phyloP scores from a whole-genome alignment of 352 stramenopile genomes.

The Plasmopara viticola region DNA sequence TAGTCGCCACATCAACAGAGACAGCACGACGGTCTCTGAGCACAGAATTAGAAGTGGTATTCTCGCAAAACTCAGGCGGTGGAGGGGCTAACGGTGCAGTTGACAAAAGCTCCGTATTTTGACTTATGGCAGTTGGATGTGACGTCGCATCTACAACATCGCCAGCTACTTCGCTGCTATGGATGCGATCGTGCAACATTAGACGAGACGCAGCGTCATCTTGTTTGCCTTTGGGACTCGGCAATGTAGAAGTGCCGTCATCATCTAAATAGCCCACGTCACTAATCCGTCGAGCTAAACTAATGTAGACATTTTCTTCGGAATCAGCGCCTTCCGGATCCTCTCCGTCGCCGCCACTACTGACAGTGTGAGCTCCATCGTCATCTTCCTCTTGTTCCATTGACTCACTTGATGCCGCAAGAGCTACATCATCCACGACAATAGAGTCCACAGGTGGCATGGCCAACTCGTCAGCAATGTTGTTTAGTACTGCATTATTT shows the following conservation, averaged over 20 bases:
- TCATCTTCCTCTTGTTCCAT: slow-evolving; percentile 34
- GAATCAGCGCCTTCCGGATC: slow-evolving; percentile 19
- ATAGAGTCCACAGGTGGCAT: slow-evolving; percentile 33
- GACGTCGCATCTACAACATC: slow-evolving; percentile 28
- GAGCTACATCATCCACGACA: slow-evolving; percentile 26
- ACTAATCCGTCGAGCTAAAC: slow-evolving; percentile 26
- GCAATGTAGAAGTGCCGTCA: slow-evolving; percentile 13
- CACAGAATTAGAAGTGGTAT: slow-evolving; percentile 5
- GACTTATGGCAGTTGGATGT: slow-evolving; percentile 16
- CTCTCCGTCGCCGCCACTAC: slow-evolving; percentile 29
- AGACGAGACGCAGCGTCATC: slow-evolving; percentile 12
- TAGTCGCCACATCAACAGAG: slow-evolving; percentile 43
- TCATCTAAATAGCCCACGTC: slow-evolving; percentile 36
- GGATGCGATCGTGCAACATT: slow-evolving; percentile 32
- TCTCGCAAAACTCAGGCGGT: slow-evolving; percentile 13
- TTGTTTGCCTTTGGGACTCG: slow-evolving; percentile 14
- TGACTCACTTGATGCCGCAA: slow-evolving; percentile 16
- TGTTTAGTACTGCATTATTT: slow-evolving; percentile 30
- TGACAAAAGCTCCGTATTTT: slow-evolving; percentile 19
- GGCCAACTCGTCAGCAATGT: slow-evolving; percentile 28
- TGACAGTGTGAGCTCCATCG: slow-evolving; percentile 22
- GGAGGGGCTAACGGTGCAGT: slow-evolving; percentile 17
- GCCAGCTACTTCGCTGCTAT: slow-evolving; percentile 31
- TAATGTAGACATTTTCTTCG: slow-evolving; percentile 26
- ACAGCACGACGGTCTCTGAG: slow-evolving; percentile 27